Evolutionary conservation across 129 eudicot genomes (phyloP).

Genomic region (Lonicera japonica): DNA sequence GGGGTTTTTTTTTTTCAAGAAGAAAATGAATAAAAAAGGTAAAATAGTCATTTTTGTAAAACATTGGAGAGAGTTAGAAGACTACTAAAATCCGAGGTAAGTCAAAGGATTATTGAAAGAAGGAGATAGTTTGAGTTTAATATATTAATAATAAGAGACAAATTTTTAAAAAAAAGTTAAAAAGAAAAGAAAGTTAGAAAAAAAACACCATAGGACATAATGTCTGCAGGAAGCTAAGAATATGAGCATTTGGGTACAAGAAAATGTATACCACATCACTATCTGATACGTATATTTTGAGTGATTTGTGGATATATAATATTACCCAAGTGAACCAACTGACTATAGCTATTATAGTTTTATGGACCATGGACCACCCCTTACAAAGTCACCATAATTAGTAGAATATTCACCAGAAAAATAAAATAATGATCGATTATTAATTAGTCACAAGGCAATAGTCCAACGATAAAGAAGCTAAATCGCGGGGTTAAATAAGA

Average conservation of each 20-base stretch:
- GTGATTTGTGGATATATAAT: neutral
- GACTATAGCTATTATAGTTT: neutral
- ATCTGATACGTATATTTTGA: neutral
- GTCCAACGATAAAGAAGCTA: neutral
- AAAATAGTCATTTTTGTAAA: no score
- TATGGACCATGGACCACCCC: conserved; percentile 1
- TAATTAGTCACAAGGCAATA: neutral
- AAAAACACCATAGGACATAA: neutral
- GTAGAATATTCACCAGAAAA: neutral
- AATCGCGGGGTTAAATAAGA: neutral
- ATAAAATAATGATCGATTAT: neutral
- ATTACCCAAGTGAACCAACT: neutral
- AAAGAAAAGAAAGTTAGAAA: no score
- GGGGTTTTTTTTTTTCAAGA: no score
- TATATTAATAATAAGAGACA: no score
- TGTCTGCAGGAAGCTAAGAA: neutral
- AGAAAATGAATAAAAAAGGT: no score
- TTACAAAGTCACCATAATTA: conserved; percentile 1
- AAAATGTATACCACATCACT: neutral
- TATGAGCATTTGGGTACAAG: neutral
- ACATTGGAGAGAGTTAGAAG: no score
- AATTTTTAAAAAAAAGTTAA: neutral
- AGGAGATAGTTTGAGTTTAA: no score
- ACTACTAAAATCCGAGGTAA: no score
- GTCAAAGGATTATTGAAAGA: no score